Percentiles rank a stretch among this genome's conserved stretches.
Conservation (phyloP, 23 red algal species). For the Gracilaria vermiculophylla region DNA sequence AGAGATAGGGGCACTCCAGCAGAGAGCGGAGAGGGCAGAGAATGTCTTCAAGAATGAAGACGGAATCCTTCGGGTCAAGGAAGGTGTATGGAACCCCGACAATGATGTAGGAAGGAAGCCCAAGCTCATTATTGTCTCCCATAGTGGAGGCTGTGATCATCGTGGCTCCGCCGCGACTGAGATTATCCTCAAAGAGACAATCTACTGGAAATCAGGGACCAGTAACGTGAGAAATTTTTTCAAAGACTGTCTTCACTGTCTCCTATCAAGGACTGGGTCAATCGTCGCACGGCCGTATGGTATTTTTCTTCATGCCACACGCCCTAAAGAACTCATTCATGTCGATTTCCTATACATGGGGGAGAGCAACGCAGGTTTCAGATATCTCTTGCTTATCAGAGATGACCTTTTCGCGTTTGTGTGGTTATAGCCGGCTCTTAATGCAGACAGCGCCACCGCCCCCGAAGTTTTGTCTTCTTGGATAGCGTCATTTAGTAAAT, state of each 20-base stretch:
- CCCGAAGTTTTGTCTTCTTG: neutral
- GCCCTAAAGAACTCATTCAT: conserved; percentile 14
- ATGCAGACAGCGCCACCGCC: neutral
- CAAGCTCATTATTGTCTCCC: neutral
- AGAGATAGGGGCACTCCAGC: neutral
- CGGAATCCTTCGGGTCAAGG: too few species aligned
- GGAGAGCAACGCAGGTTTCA: neutral
- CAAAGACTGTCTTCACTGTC: neutral
- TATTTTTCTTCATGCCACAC: neutral
- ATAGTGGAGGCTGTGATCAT: conserved; percentile 18
- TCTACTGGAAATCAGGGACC: neutral
- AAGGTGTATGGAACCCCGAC: neutral
- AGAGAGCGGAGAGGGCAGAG: neutral
- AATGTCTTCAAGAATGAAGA: neutral
- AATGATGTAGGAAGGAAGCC: neutral
- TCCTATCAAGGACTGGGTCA: neutral
- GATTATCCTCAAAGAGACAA: neutral
- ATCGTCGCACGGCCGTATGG: conserved; percentile 17
- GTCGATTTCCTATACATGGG: conserved; percentile 42
- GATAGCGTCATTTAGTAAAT: conserved; percentile 1
- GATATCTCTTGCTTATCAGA: conserved; percentile 10
- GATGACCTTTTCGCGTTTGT: conserved; percentile 12
- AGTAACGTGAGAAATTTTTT: conserved; percentile 13
- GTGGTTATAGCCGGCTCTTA: conserved; percentile 23
- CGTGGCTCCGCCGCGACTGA: conserved; percentile 6